Evolutionary conservation across 805 yeast species (phyloP).

Genomic region (Candida schatavii): DNA sequence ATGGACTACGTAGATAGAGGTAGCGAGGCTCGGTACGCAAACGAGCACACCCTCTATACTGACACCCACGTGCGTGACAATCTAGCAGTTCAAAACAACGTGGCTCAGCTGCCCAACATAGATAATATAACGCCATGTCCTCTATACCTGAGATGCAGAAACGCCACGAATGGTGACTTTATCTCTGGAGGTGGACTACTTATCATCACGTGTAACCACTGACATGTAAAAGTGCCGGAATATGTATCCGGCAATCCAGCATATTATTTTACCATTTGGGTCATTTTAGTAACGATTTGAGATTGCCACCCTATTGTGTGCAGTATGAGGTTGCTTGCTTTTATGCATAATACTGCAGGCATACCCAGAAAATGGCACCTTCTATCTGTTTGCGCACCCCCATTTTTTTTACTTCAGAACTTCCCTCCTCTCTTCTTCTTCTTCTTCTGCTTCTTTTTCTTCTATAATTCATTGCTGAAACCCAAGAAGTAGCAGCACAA

Average conservation of each 20-base stretch:
- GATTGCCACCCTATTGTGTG: conserved; percentile 4
- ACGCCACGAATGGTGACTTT: no score
- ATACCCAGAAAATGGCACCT: background rate
- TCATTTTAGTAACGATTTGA: background rate
- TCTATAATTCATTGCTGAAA: no score
- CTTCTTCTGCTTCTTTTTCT: conserved; percentile 4
- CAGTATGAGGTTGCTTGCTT: background rate
- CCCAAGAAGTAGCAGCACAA: conserved; percentile 1
- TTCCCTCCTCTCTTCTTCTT: background rate
- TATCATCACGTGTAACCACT: background rate
- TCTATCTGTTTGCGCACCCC: no score
- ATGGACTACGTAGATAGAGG: no score
- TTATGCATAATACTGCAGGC: background rate
- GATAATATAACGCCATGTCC: no score
- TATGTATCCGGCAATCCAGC: background rate
- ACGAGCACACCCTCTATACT: background rate
- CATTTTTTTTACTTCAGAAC: background rate
- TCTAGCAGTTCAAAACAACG: no score
- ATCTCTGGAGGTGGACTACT: no score
- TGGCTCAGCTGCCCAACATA: no score
- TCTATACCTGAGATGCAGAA: no score
- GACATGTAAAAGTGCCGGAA: background rate
- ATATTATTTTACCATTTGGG: background rate
- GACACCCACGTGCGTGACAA: background rate
- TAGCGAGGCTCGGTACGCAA: background rate